Base-by-base conservation (phyloP, 805 yeast genomes). In the Schwanniomyces sp. region DNA sequence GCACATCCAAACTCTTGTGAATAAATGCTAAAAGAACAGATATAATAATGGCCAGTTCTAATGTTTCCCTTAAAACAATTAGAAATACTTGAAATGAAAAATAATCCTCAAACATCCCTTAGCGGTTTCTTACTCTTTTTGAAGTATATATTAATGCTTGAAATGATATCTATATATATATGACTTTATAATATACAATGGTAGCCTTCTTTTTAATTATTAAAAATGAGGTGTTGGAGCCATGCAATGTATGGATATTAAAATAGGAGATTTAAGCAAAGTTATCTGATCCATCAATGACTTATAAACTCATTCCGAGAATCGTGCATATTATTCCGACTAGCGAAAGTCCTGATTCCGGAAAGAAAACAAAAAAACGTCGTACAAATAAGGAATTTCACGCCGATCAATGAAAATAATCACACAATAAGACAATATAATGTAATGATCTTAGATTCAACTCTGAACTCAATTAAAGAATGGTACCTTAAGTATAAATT, bases 61-160 rank as follows among this genome's bases (percentile, higher is more conserved):
- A 61, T 0, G 91, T 84, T 59, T 86, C 94, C 56, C 94, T 70
- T 24, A 86, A 63, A 30, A 86, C 83, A 44, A 86, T 86, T 61
- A 86, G 83, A 60, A 85, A 86, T 29, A 85, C 82, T 67, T 86
- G 90, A 43, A 85, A 80, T 2, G 90, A 85, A 64, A 86, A 86
- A 47, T 74, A 72, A 40, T 80, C 74, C 40, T 52, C 58, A 9
- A 60, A 48, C 16, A 40, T 40, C 24, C 27, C 43, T 10, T 18
- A 14, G 6, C 3, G 4, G 7, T 29, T 11, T 12, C 2, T 11
- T 29, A n/a, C 11, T 29, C n/a, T 29, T 12, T 29, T 29, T 29
- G 34, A 29, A 21, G 24, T 21, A 21, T 29, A 14, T 32, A 32
- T 16, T 32, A 32, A 6, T 14, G 7, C 10, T 14, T 32, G 14